These are phyloP conservation scores for Aspergillus wentii DNA, from an alignment of 495 filamentous ascomycete genomes.

Conservation along the genomic window DNA sequence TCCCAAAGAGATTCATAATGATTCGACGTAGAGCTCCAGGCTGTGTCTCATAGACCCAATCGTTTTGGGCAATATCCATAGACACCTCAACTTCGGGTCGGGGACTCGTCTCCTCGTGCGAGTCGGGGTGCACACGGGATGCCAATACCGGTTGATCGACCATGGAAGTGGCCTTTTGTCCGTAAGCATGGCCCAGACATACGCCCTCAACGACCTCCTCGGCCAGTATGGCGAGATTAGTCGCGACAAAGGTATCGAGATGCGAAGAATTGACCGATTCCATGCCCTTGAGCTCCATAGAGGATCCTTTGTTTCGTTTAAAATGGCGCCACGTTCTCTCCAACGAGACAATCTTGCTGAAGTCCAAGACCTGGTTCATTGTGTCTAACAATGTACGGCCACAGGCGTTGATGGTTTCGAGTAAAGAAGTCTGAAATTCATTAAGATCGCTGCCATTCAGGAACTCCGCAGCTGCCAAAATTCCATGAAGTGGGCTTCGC, in stretches of 20 bases:
- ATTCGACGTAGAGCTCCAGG: slow-evolving; percentile 69
- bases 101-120: slow-evolving; percentile 1
- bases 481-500: slow-evolving; percentile 71
- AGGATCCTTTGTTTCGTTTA: slow-evolving; percentile 25
- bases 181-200: slow-evolving; percentile 46
- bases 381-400: slow-evolving; percentile 73
- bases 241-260: slow-evolving; percentile 43
- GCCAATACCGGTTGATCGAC: slow-evolving; percentile 19
- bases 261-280: slow-evolving; percentile 31
- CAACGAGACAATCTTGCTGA: slow-evolving; percentile 61
- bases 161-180: slow-evolving; percentile 24
- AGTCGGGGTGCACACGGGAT: slow-evolving; percentile 3
- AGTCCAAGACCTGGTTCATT: slow-evolving; percentile 72
- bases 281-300: slow-evolving; percentile 24
- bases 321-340: slow-evolving; percentile 40
- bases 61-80: slow-evolving; percentile 56
- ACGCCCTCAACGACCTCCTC: slow-evolving; percentile 51
- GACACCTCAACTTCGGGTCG: slow-evolving; percentile 48
- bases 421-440: slow-evolving; percentile 57
- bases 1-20: slow-evolving; percentile 79
- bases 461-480: slow-evolving; percentile 69
- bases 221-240: slow-evolving; percentile 34
- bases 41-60: slow-evolving; percentile 62
- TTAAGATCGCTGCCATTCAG: slow-evolving; percentile 40
- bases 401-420: slow-evolving; percentile 71